Percentiles rank a stretch among this genome's conserved stretches.
These are phyloP conservation scores for Paragyromitra xinjiangensis DNA, from an alignment of 495 filamentous ascomycete species.

Conservation along the genomic window DNA sequence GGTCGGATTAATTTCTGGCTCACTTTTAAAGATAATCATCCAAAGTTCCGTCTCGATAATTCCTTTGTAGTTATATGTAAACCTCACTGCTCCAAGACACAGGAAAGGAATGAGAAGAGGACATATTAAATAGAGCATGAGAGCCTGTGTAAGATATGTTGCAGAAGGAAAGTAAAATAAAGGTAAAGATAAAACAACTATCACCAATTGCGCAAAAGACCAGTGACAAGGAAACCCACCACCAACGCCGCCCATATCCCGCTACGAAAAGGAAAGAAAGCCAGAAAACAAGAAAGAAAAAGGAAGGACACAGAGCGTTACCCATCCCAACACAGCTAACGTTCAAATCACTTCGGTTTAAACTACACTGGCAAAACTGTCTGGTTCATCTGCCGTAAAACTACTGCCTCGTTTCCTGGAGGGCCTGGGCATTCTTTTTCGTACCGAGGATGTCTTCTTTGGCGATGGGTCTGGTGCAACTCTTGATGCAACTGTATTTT, in stretches of 20 bases:
- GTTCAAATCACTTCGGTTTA: neutral
- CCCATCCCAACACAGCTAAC: neutral
- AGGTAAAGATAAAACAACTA: conserved; percentile 16
- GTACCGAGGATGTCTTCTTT: neutral
- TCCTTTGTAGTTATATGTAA: too few species aligned
- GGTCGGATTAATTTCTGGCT: too few species aligned
- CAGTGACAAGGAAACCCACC: neutral
- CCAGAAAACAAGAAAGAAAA: neutral
- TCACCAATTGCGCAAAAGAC: neutral
- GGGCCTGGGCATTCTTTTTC: conserved; percentile 1
- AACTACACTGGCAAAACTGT: neutral
- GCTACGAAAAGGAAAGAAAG: neutral
- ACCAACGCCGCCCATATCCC: conserved; percentile 25
- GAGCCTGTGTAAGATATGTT: too few species aligned
- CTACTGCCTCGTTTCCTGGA: conserved; percentile 25
- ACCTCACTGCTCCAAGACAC: too few species aligned
- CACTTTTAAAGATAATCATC: too few species aligned
- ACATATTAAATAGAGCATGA: neutral
- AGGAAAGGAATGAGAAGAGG: too few species aligned
- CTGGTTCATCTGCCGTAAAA: neutral
- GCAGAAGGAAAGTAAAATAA: neutral
- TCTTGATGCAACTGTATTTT: conserved; percentile 8
- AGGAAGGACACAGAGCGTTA: neutral
- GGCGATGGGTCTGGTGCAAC: neutral
- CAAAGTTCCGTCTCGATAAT: too few species aligned